A percentile compares a stretch with the other conserved stretches of the same genome.
These are phyloP conservation scores for Aspergillus heteromorphus DNA, from an alignment of 495 filamentous ascomycete genomes.

Conservation along the genomic window DNA sequence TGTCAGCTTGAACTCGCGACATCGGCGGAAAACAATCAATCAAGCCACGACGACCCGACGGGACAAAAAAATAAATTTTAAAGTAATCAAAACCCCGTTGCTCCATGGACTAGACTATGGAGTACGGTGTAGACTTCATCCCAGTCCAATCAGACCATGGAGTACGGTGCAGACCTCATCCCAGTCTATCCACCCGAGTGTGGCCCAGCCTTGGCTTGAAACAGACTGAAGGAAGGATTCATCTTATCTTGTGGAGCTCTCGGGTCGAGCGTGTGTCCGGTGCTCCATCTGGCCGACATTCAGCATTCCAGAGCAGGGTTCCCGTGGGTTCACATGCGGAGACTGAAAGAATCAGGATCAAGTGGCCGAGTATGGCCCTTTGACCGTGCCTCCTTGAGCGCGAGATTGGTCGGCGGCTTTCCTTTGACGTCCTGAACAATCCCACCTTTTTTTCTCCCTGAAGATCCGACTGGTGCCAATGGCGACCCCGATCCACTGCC, in stretches of 20 bases:
- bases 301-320: neutral
- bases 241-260: constrained; percentile 28
- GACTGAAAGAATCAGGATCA: neutral
- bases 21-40: neutral
- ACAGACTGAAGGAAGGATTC: constrained; percentile 12
- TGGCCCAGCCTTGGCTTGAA: neutral
- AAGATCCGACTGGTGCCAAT: neutral
- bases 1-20: neutral
- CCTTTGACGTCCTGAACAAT: neutral
- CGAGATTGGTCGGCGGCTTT: neutral
- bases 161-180: neutral
- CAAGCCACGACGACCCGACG: neutral
- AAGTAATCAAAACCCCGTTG: too few species aligned
- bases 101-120: too few species aligned
- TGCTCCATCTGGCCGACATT: constrained; percentile 8
- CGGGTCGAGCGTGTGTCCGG: neutral
- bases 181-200: neutral
- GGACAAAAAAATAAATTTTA: too few species aligned
- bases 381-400: neutral
- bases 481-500: neutral
- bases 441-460: neutral
- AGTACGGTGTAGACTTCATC: neutral
- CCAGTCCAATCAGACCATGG: neutral
- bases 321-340: neutral
- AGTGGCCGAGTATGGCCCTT: neutral